Base-by-base conservation (phyloP, 78 protist genomes). In the Salpingoeca rosetta region DNA sequence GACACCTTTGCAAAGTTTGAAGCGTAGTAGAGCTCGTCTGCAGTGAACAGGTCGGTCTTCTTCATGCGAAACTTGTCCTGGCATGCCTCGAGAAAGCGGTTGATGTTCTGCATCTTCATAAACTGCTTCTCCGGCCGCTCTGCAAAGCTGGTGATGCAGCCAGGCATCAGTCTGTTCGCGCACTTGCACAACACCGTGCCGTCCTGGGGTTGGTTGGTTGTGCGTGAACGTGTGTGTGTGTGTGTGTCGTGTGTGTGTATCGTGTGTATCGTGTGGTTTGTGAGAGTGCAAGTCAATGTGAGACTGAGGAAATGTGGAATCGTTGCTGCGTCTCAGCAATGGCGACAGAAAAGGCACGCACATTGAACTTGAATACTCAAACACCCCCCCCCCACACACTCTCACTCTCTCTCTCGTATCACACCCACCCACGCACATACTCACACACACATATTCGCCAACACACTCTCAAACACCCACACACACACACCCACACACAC, bases 21-120 rank as follows among this genome's bases (percentile, higher is more conserved):
- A 37, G 74, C 83, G 27, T 80, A 80, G 45, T 26, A 80, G 28
- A 80, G 40, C 28, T 80, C 83, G 27, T 80, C 83, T 17, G 73
- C 42, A 24, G 43, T 1, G 40, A 80, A 80, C 7, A 80, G 41
- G 22, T 80, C 65, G 25, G 44, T 7, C 27, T 44, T 12, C 74
- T 42, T 42, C 41, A 80, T 0, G 24, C 65, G 40, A 27, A 80
- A 44, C 41, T 2, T 3, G n/a, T 42, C 44, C 36, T 3, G n/a
- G 41, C 57, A 44, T 0, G 37, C 57, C 37, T 44, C 83, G 31
- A 80, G 28, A n/a, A 80, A 80, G 38, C 27, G 10, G 83, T 2
- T n/a, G 40, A 80, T 80, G 83, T 80, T 80, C 27, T 80, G 44
- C 3, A 27, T 38, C n/a, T 44, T 38, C 83, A 80, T 1, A 44